These are phyloP conservation scores for Fusarium drepaniforme DNA, from an alignment of 2,329 filamentous ascomycete species.

Conservation along the genomic window DNA sequence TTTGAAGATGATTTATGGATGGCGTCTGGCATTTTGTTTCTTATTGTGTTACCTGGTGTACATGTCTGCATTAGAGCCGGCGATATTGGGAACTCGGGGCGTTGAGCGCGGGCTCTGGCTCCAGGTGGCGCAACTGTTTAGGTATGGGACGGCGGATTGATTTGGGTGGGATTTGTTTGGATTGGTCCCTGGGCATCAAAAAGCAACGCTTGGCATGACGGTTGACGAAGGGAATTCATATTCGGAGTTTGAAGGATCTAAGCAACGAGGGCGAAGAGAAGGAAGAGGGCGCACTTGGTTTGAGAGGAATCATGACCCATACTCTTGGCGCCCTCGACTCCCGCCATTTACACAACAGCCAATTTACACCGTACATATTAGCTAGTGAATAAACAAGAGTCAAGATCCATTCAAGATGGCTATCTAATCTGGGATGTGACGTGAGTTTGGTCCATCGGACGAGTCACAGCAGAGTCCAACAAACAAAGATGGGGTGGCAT, in stretches of 20 bases:
- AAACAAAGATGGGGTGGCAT: not conserved
- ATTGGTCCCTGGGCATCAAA: constrained; percentile 30
- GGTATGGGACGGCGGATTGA: constrained; percentile 18
- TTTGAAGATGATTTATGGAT: constrained; percentile 8
- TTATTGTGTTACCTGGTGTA: constrained; percentile 31
- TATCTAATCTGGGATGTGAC: not conserved
- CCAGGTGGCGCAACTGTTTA: constrained; percentile 33
- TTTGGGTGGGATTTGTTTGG: constrained; percentile 15
- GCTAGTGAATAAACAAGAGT: constrained; percentile 29
- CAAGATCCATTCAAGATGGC: constrained; percentile 3
- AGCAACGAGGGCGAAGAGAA: constrained; percentile 11
- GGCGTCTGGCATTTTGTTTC: constrained; percentile 26
- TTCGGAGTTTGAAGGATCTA: constrained; percentile 37
- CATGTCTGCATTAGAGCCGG: constrained; percentile 37
- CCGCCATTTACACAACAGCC: not conserved
- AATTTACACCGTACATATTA: constrained; percentile 28
- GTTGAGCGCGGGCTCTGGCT: constrained; percentile 39
- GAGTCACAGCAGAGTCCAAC: not conserved
- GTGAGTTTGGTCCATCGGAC: not conserved
- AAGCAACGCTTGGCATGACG: constrained; percentile 42
- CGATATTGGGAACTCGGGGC: constrained; percentile 23
- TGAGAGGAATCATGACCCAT: constrained; percentile 14
- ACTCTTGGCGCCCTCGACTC: constrained; percentile 8
- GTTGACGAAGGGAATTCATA: constrained; percentile 40
- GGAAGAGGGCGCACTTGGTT: constrained; percentile 19